These are phyloP conservation scores for Cryptococcus floricola DNA, from an alignment of 1,284 basidiomycete genomes.

Conservation along the genomic window DNA sequence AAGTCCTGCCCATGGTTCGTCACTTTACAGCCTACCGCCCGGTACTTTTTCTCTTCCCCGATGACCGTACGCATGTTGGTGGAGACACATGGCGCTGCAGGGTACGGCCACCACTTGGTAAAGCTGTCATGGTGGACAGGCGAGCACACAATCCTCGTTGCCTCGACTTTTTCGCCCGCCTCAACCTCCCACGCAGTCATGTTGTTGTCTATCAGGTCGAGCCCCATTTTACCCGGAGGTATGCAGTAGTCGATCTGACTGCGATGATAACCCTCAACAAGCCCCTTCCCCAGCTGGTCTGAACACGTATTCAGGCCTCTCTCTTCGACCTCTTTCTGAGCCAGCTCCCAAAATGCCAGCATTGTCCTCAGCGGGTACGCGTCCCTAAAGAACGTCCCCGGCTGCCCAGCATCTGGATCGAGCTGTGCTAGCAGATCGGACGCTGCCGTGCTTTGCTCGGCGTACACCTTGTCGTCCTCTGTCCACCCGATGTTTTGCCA, in stretches of 20 bases:
- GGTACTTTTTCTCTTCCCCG: slow-evolving; percentile 12
- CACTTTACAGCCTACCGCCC: slow-evolving; percentile 22
- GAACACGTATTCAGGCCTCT: slow-evolving; percentile 34
- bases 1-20: slow-evolving; percentile 25
- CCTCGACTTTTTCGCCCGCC: background rate
- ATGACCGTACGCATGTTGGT: slow-evolving; percentile 23
- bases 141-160: slow-evolving; percentile 27
- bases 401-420: slow-evolving; percentile 19
- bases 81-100: slow-evolving; percentile 35
- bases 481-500: background rate
- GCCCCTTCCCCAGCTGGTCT: slow-evolving; percentile 28
- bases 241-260: slow-evolving; percentile 23
- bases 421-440: slow-evolving; percentile 12
- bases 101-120: slow-evolving; percentile 42
- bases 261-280: slow-evolving; percentile 30
- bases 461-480: background rate
- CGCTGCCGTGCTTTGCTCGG: background rate
- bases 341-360: slow-evolving; percentile 31
- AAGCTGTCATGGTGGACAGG: slow-evolving; percentile 27
- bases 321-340: slow-evolving; percentile 34
- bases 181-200: background rate
- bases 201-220: slow-evolving; percentile 1
- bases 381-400: slow-evolving; percentile 37
- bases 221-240: slow-evolving; percentile 3
- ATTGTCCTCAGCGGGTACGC: slow-evolving; percentile 32